Conservation (phyloP, 2,329 filamentous ascomycete species). For the Curvularia spicifera region DNA sequence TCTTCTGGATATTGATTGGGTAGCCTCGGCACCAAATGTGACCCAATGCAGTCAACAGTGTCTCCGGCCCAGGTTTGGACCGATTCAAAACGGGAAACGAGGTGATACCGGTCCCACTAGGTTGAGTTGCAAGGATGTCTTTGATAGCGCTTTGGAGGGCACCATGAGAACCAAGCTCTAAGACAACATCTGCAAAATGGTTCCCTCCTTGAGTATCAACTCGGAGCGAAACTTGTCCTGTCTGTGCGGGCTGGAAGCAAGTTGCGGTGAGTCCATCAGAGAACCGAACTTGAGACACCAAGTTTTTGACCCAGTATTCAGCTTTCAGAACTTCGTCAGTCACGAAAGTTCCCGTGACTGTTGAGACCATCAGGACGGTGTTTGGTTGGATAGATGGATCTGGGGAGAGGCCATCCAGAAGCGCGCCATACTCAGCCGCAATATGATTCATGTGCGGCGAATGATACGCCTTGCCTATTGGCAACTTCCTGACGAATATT, state of each 20-base stretch:
- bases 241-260: constrained; percentile 2
- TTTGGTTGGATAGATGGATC: not conserved
- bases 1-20: not conserved
- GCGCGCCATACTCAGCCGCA: constrained; percentile 4
- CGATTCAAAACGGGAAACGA: constrained; percentile 2
- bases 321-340: not conserved
- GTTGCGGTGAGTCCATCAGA: not conserved
- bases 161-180: constrained; percentile 57
- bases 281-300: constrained; percentile 14
- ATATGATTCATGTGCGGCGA: constrained; percentile 28
- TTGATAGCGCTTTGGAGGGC: constrained; percentile 44
- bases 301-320: constrained; percentile 12
- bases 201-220: constrained; percentile 2
- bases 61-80: not conserved
- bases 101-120: not conserved
- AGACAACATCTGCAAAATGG: not conserved
- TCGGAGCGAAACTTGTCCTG: constrained; percentile 6
- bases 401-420: not conserved
- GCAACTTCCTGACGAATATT: constrained; percentile 1
- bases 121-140: constrained; percentile 9
- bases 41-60: not conserved
- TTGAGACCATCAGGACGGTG: not conserved
- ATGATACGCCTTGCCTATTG: constrained; percentile 55
- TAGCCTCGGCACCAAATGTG: constrained; percentile 1
- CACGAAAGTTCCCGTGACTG: not conserved